Percentiles rank a stretch among this genome's conserved stretches.
Evolutionary conservation across 495 filamentous ascomycete species (phyloP).

Genomic region (Glutinoglossum americanum): DNA sequence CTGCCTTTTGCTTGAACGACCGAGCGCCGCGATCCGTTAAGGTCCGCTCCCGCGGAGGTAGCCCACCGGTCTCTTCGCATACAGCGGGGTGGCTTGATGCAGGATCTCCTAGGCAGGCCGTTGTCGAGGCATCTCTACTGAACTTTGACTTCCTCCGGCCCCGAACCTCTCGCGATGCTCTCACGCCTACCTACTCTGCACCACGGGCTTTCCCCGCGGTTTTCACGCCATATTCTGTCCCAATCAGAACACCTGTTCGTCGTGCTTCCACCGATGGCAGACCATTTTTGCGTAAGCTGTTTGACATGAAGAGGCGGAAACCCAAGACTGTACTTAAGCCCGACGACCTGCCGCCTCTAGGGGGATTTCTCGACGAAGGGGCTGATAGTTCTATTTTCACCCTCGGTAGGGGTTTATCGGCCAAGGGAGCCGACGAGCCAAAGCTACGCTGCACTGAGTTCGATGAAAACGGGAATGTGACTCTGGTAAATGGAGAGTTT

Average conservation of each 20-base stretch:
- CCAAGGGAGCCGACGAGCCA: conserved; percentile 58
- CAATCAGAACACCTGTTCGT: neutral
- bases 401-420: conserved; percentile 37
- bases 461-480: conserved; percentile 79
- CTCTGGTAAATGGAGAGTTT: conserved; percentile 87
- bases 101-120: neutral
- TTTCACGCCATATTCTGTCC: no score
- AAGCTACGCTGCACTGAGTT: conserved; percentile 85
- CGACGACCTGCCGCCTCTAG: conserved; percentile 17
- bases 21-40: neutral
- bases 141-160: neutral
- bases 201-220: neutral
- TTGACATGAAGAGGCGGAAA: conserved; percentile 21
- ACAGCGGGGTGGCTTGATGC: neutral
- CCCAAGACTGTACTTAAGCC: conserved; percentile 6
- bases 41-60: neutral
- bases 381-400: conserved; percentile 29
- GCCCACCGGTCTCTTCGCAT: neutral
- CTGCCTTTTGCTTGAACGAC: conserved; percentile 4
- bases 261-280: neutral
- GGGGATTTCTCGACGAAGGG: conserved; percentile 25
- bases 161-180: neutral
- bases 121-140: neutral
- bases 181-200: neutral
- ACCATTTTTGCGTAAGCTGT: conserved; percentile 32